These are phyloP conservation scores for Neopestalotiopsis rosae DNA, from an alignment of 2,329 filamentous ascomycete species.

Conservation along the genomic window DNA sequence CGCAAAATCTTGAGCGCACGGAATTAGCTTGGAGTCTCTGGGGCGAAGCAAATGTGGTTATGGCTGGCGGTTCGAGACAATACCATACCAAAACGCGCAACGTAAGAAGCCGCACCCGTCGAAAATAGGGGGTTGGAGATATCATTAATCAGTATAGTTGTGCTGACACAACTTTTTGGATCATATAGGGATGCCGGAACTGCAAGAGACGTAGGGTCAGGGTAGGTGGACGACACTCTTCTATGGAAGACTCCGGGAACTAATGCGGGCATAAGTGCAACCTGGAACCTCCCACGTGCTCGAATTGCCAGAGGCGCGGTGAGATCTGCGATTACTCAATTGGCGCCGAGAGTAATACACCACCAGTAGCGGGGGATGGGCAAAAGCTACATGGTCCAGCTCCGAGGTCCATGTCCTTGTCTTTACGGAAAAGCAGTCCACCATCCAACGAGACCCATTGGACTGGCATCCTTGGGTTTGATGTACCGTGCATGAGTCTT, in stretches of 20 bases:
- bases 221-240: constrained; percentile 17
- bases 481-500: neutral
- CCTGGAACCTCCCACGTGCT: constrained; percentile 27
- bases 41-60: neutral
- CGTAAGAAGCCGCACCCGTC: no score
- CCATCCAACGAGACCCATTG: neutral
- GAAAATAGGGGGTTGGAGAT: no score
- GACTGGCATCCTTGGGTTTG: neutral
- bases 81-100: constrained; percentile 8
- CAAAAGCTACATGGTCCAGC: neutral
- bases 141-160: no score
- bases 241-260: neutral
- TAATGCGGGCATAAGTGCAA: constrained; percentile 25
- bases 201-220: constrained; percentile 24
- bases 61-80: constrained; percentile 2
- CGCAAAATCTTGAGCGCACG: no score
- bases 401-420: neutral
- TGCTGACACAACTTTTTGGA: no score
- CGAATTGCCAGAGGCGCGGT: constrained; percentile 28
- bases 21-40: no score
- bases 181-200: constrained; percentile 19
- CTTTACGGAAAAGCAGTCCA: neutral
- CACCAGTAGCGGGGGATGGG: neutral
- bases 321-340: constrained; percentile 27
- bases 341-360: neutral